Evolutionary conservation across 2,329 filamentous ascomycete genomes (phyloP).

Genomic region (Knufia fluminis): DNA sequence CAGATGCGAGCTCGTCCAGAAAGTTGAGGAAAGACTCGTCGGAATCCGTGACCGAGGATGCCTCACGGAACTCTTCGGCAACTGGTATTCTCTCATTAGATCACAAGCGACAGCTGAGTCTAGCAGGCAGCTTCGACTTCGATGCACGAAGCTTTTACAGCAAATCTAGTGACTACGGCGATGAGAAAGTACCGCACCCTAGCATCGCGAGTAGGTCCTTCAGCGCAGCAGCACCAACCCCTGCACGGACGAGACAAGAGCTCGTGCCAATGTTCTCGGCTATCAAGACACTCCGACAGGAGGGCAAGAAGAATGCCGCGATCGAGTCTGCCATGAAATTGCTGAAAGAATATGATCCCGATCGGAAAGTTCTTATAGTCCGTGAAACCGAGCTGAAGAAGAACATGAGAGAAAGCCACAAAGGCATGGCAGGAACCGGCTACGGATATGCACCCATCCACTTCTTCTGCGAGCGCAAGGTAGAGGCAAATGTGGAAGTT

Average conservation of each 20-base stretch:
- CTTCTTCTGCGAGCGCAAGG: slow-evolving; percentile 19
- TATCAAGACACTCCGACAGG: slow-evolving; percentile 12
- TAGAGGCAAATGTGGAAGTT: slow-evolving; percentile 17
- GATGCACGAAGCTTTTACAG: background rate
- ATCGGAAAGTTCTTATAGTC: slow-evolving; percentile 12
- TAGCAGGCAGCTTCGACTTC: background rate
- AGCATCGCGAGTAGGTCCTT: background rate
- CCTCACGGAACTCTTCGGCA: background rate
- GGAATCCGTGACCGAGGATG: background rate
- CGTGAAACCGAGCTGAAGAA: slow-evolving; percentile 15
- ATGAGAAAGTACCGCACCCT: background rate
- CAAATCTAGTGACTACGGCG: background rate
- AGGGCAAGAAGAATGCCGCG: slow-evolving; percentile 13
- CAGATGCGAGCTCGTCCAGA: background rate
- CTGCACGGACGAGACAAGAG: slow-evolving; percentile 6
- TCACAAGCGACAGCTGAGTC: background rate
- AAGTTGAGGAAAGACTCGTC: background rate
- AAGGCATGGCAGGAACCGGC: slow-evolving; percentile 17
- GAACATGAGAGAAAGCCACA: slow-evolving; percentile 14
- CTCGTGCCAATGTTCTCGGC: slow-evolving; percentile 13
- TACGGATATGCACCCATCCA: slow-evolving; percentile 19
- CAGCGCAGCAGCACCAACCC: background rate
- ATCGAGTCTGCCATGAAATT: slow-evolving; percentile 16
- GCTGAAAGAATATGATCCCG: slow-evolving; percentile 15
- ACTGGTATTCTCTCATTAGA: background rate